Base-by-base conservation (phyloP, 352 stramenopile species). In the Phytophthora pisi region DNA sequence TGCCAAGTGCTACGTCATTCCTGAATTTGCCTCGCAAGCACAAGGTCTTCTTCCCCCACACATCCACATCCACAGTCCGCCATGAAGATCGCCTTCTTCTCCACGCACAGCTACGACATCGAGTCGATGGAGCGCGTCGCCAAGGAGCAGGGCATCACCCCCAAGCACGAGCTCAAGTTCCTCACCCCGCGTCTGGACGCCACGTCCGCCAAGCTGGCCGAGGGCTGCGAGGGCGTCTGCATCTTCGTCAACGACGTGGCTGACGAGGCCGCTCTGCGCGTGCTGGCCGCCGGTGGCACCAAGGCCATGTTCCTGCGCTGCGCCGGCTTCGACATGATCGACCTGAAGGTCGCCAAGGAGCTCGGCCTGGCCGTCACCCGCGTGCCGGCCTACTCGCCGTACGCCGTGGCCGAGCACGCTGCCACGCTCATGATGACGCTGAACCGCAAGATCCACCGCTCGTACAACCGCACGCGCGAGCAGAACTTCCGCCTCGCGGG, bases 191-290 rank as follows among this genome's bases (percentile, higher is more conserved):
- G 83, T 28, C 65, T 94, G 10, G 83, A 77, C 56, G 58, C 54
- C 16, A 70, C 75, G 24, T 90, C 81, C 0, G 84, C 78, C 8
- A 70, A 78, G 45, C 72, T 94, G 34, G 83, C 86, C 0, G 63
- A 81, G 8, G 75, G 77, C 2, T 91, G 74, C 49, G 84, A 94
- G 47, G 82, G 49, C 43, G 83, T 91, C 26, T 81, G 88, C 38
- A 89, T 95, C 55, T 97, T 96, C 64, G 90, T 97, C 47, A 97
- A 96, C 62, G 90, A 97, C 67, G 79, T 77, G 5, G 87, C 88
- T 4, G 76, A 95, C 57, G 81, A 72, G 16, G 73, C 68, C 3
- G 72, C 79, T 24, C 74, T 96, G 6, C 79, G 84, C 56, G 77
- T 49, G 3, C 64, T 94, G 20, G 52, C 82, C 40, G 63, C 74